phyloP scores from a whole-genome alignment of 73 alveolate species.

The Paramecium primaurelia region DNA sequence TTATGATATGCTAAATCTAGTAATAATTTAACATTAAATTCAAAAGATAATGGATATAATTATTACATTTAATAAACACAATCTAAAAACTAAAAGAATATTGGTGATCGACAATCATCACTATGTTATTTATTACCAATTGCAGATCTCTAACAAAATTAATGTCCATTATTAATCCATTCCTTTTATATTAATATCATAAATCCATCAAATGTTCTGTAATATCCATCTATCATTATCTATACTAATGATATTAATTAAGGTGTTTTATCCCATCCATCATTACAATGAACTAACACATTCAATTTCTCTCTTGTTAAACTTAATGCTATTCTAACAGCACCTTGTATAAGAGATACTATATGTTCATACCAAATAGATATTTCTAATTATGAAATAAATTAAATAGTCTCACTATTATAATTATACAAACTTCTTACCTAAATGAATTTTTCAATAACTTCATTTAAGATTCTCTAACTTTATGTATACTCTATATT shows the following conservation, averaged over 20 bases:
- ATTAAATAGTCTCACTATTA: not conserved
- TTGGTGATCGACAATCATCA: conserved; percentile 87
- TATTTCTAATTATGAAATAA: conserved; percentile 44
- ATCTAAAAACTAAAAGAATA: conserved; percentile 92
- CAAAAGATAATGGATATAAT: conserved; percentile 86
- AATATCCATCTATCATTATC: conserved; percentile 90
- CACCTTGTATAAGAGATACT: conserved; percentile 35
- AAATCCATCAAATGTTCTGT: conserved; percentile 93
- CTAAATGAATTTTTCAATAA: conserved; percentile 22
- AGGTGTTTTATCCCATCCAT: conserved; percentile 99
- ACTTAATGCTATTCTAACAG: conserved; percentile 46
- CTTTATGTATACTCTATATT: conserved; percentile 93
- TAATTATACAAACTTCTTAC: not conserved
- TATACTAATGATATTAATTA: conserved; percentile 84
- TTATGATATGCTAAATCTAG: conserved; percentile 79
- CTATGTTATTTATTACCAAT: conserved; percentile 61
- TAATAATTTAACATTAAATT: conserved; percentile 82
- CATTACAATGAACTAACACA: conserved; percentile 95
- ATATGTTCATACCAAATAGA: conserved; percentile 61
- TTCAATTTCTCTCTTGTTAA: conserved; percentile 47
- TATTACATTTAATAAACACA: conserved; percentile 81
- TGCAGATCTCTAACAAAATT: conserved; percentile 89
- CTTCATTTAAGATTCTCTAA: conserved; percentile 78
- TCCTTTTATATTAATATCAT: conserved; percentile 90
- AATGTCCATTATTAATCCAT: conserved; percentile 95